Conservation (phyloP, 495 filamentous ascomycete genomes). For the Hypoxylon fragiforme region DNA sequence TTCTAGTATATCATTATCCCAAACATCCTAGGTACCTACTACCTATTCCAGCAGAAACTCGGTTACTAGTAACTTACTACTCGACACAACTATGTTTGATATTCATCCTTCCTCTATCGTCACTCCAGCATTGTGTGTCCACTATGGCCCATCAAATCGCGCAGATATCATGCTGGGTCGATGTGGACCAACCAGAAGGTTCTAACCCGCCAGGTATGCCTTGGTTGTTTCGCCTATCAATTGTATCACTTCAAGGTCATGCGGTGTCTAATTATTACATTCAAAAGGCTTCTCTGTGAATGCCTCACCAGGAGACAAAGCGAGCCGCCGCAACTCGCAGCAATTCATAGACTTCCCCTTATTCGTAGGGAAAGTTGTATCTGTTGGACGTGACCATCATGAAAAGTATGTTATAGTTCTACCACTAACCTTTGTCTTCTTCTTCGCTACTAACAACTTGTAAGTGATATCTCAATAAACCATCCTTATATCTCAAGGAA, state of each 20-base stretch:
- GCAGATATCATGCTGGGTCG: constrained; percentile 30
- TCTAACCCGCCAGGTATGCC: constrained; percentile 23
- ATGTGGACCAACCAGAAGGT: background rate
- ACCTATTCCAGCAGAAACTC: too few species aligned
- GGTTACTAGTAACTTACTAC: too few species aligned
- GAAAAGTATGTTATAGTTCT: constrained; percentile 35
- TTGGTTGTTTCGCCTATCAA: background rate
- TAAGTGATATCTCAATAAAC: constrained; percentile 48
- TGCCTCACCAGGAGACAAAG: constrained; percentile 1
- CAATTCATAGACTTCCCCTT: constrained; percentile 9
- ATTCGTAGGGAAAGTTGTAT: constrained; percentile 6
- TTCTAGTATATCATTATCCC: too few species aligned
- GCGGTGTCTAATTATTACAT: background rate
- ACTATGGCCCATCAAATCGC: constrained; percentile 19
- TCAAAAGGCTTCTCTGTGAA: constrained; percentile 5
- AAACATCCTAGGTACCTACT: too few species aligned
- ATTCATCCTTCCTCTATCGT: too few species aligned
- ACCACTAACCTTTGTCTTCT: background rate
- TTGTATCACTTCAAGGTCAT: background rate
- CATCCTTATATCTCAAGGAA: constrained; percentile 56
- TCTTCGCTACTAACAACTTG: constrained; percentile 2
- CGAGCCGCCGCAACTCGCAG: constrained; percentile 14
- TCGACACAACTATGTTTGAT: too few species aligned
- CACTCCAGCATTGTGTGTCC: too few species aligned
- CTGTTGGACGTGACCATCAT: constrained; percentile 41